phyloP scores from a whole-genome alignment of 192 early-diverging fungal species.

The Coemansia sp. region DNA sequence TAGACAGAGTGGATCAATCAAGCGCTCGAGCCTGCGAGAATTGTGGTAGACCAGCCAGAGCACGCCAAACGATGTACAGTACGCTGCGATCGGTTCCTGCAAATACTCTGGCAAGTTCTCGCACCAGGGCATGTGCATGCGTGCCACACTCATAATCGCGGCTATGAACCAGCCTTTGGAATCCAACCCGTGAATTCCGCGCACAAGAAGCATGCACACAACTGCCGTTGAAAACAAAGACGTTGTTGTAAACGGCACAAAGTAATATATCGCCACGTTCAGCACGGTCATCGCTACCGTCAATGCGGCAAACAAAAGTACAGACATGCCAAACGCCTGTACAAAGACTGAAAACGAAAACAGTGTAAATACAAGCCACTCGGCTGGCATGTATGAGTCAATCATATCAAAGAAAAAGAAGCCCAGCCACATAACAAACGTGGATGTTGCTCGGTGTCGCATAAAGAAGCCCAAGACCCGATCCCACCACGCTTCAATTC shows the following conservation, averaged over 20 bases:
- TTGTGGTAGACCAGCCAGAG: conserved; percentile 47
- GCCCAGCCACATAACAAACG: conserved; percentile 31
- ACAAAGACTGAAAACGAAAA: conserved; percentile 53
- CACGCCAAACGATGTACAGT: conserved; percentile 48
- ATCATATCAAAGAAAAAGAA: conserved; percentile 36
- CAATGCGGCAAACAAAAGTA: conserved; percentile 37
- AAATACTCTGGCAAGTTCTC: conserved; percentile 38
- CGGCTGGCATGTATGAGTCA: conserved; percentile 42
- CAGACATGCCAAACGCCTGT: conserved; percentile 51
- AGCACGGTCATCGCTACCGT: conserved; percentile 36
- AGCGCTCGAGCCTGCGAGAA: conserved; percentile 30
- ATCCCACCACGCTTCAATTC: conserved; percentile 35
- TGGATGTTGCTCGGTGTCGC: conserved; percentile 38
- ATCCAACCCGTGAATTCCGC: conserved; percentile 44
- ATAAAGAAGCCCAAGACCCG: conserved; percentile 31
- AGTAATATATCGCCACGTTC: conserved; percentile 34
- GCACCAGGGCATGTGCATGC: conserved; percentile 46
- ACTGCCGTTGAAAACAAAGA: conserved; percentile 43
- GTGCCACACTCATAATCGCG: conserved; percentile 32
- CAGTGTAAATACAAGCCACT: conserved; percentile 50
- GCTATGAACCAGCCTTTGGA: conserved; percentile 44
- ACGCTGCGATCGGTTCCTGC: conserved; percentile 44
- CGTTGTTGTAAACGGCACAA: conserved; percentile 26
- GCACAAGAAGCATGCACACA: conserved; percentile 50
- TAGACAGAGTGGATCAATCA: conserved; percentile 36